Percentiles rank a stretch among this genome's conserved stretches.
phyloP scores from a whole-genome alignment of 2,329 filamentous ascomycete species.

The Dothistroma septosporum region DNA sequence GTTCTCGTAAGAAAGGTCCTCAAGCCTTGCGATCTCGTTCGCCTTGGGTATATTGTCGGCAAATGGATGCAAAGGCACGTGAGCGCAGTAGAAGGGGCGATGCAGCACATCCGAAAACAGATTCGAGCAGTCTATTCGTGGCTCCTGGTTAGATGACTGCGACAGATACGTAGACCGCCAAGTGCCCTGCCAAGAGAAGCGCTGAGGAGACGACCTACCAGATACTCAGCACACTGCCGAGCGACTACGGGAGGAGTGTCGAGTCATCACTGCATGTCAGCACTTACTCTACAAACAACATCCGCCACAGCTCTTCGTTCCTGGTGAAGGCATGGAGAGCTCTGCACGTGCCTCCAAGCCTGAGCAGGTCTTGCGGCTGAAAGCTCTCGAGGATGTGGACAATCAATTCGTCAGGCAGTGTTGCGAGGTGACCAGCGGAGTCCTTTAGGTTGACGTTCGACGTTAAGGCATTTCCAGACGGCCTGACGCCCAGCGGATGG shows the following conservation, averaged over 20 bases:
- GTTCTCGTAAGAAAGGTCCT: slow-evolving; percentile 64
- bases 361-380: slow-evolving; percentile 58
- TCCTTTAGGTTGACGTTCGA: slow-evolving; percentile 62
- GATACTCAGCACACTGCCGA: slow-evolving; percentile 30
- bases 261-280: slow-evolving; percentile 10
- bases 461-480: slow-evolving; percentile 76
- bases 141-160: slow-evolving; percentile 51
- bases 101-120: slow-evolving; percentile 90
- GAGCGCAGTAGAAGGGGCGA: slow-evolving; percentile 82
- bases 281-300: slow-evolving; percentile 78
- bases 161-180: slow-evolving; percentile 78
- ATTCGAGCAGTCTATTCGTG: slow-evolving; percentile 65
- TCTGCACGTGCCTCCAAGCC: slow-evolving; percentile 73
- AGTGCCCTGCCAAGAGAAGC: slow-evolving; percentile 69
- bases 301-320: slow-evolving; percentile 85
- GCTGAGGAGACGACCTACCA: slow-evolving; percentile 41
- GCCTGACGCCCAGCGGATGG: slow-evolving; percentile 81
- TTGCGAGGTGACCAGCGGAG: slow-evolving; percentile 61
- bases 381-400: slow-evolving; percentile 71
- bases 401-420: slow-evolving; percentile 76
- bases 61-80: slow-evolving; percentile 65
- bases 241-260: background rate
- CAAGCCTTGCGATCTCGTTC: slow-evolving; percentile 69
- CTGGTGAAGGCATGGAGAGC: slow-evolving; percentile 81
- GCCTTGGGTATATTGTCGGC: slow-evolving; percentile 63